Evolutionary conservation across 2,329 filamentous ascomycete species (phyloP), one percentile per base, ranked within the genome.

Genomic region (Phaeosphaeriaceae sp.): DNA sequence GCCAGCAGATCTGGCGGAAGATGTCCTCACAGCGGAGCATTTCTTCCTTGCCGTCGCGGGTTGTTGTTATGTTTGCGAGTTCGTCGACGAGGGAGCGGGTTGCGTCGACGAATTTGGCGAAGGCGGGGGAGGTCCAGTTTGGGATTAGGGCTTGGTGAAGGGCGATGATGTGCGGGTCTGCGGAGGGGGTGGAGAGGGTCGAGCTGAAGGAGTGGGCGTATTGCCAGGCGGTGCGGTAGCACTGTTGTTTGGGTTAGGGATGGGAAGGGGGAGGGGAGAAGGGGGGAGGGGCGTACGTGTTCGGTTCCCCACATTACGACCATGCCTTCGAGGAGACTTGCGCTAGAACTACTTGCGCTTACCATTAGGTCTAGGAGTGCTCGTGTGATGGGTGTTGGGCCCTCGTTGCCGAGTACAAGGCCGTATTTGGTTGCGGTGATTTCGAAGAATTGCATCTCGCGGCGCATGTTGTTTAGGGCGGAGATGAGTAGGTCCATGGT

Each of bases 231-330:
- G 68, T 69, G 43, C 76, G 75, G 52, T 79, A 80, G 63, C 72
- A 76, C 75, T 78, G 46, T 17, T 4, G 32, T 16, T 28, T 7
- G 35, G 30, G 40, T n/a, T n/a, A n/a, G n/a, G n/a, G n/a, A n/a
- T n/a, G n/a, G n/a, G n/a, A n/a, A n/a, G n/a, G n/a, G n/a, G n/a
- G n/a, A 13, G 3, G 12, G 9, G 6, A 13, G 13, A 20, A 18
- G 9, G 32, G 13, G 5, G 9, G 26, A 11, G 3, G 2, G 15
- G 66, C 75, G 37, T 72, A 78, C 77, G 56, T 80, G 83, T 73
- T 93, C 89, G 1, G 87, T 90, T n/a, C 84, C 85, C 85, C 87
- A 92, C 18, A 92, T 81, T n/a, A 89, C 80, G 2, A 90, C 81
- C 53, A 90, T 77, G 5, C 86, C 87, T 66, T 91, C 87, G 2